Evolutionary conservation across 106 monocot species (phyloP).

Genomic region (Hemerocallis citrina): DNA sequence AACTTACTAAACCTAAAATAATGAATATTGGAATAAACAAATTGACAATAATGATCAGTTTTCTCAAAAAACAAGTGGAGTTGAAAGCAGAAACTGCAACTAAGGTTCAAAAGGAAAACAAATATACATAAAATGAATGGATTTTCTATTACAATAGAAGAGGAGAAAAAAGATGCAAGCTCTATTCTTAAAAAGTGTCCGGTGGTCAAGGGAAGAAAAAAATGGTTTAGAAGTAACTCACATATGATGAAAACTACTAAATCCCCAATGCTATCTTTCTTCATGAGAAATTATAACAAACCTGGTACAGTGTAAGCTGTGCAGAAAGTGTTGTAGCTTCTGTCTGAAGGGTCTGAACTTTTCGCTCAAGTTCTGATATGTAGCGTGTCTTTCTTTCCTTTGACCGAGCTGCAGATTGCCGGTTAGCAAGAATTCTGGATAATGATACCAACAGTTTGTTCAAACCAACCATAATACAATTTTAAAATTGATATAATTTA

Average conservation of each 20-base stretch:
- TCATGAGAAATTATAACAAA: conserved; percentile 10
- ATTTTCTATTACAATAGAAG: background rate
- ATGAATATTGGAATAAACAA: background rate
- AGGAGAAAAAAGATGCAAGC: background rate
- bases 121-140: too few relatives aligned
- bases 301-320: conserved; percentile 57
- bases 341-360: conserved; percentile 62
- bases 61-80: background rate
- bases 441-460: background rate
- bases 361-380: conserved; percentile 60
- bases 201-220: background rate
- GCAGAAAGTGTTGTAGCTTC: conserved; percentile 61
- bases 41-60: too few relatives aligned
- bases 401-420: conserved; percentile 63
- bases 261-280: background rate
- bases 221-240: background rate
- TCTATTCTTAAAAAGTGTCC: background rate
- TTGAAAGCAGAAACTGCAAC: background rate
- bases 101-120: background rate
- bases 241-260: background rate
- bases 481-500: background rate
- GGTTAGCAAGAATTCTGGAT: conserved; percentile 57
- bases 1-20: background rate
- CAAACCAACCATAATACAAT: background rate
- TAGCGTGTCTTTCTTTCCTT: conserved; percentile 69